phyloP scores from a whole-genome alignment of 2,329 filamentous ascomycete species.

The Xylariales sp. region DNA sequence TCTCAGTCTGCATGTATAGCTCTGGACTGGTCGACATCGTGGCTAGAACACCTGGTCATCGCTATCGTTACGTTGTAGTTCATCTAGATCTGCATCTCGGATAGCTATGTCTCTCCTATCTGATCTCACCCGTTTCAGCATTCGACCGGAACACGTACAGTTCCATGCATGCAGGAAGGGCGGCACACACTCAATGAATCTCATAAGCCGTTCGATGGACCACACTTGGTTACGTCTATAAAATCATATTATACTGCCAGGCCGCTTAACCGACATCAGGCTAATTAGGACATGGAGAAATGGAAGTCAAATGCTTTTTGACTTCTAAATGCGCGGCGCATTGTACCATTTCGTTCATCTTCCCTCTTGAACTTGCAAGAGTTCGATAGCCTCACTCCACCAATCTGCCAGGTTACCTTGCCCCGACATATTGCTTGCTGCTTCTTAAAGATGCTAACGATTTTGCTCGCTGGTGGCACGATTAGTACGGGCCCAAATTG shows the following conservation, averaged over 20 bases:
- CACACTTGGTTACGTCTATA: not conserved
- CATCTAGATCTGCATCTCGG: not conserved
- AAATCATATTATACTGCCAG: not conserved
- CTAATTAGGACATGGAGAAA: not conserved
- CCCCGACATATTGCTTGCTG: no score
- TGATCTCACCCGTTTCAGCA: not conserved
- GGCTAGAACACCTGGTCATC: not conserved
- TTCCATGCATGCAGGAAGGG: not conserved
- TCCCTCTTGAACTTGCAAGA: no score
- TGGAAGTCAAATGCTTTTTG: no score
- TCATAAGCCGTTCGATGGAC: not conserved
- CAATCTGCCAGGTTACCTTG: no score
- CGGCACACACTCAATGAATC: not conserved
- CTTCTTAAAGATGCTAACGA: no score
- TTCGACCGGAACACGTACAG: not conserved
- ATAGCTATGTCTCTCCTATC: not conserved
- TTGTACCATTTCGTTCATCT: no score
- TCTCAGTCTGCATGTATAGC: not conserved
- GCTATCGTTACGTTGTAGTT: not conserved
- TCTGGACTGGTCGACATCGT: not conserved
- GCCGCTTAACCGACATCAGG: not conserved
- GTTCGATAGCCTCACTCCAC: no score
- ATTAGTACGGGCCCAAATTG: no score
- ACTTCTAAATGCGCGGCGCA: no score
- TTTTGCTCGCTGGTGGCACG: no score